Percentiles rank a stretch among this genome's conserved stretches.
Conservation (phyloP, 768 basidiomycete genomes). For the Daedaleopsis sinensis region DNA sequence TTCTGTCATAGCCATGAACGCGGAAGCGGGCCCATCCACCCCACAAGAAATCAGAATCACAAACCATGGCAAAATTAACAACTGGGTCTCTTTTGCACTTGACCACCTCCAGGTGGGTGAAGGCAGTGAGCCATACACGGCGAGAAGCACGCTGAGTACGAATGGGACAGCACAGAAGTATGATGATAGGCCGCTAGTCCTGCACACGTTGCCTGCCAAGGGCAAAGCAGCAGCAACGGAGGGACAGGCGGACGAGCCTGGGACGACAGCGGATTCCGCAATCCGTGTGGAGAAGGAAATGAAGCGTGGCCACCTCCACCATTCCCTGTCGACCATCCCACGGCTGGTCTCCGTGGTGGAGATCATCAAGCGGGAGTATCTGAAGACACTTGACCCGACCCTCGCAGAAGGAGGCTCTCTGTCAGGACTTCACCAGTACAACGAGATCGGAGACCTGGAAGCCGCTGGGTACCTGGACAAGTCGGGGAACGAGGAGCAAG, state of each 20-base stretch:
- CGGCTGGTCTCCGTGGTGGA: constrained; percentile 79
- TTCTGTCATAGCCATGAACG: background rate
- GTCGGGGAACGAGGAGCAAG: constrained; percentile 36
- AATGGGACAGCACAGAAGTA: constrained; percentile 40
- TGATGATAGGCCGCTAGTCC: constrained; percentile 49
- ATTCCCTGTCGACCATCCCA: constrained; percentile 50
- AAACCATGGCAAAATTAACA: constrained; percentile 37
- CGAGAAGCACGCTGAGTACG: background rate
- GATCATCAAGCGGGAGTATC: constrained; percentile 82
- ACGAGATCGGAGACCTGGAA: constrained; percentile 63
- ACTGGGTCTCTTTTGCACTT: constrained; percentile 41
- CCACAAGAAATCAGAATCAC: constrained; percentile 41
- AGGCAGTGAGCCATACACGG: too few species aligned
- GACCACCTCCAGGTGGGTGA: constrained; percentile 38
- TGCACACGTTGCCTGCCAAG: constrained; percentile 61
- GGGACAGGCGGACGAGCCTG: background rate
- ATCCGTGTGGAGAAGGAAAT: constrained; percentile 13
- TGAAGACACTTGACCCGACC: constrained; percentile 52
- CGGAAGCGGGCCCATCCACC: constrained; percentile 11
- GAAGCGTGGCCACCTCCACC: constrained; percentile 28
- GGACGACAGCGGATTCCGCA: background rate
- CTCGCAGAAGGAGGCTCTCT: constrained; percentile 38
- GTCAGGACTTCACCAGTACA: constrained; percentile 76
- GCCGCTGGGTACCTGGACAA: constrained; percentile 34
- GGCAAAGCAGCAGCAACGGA: constrained; percentile 1